Percentiles rank a stretch among this genome's conserved stretches.
Evolutionary conservation across 495 filamentous ascomycete genomes (phyloP).

Genomic region (Aspergillus taichungensis): DNA sequence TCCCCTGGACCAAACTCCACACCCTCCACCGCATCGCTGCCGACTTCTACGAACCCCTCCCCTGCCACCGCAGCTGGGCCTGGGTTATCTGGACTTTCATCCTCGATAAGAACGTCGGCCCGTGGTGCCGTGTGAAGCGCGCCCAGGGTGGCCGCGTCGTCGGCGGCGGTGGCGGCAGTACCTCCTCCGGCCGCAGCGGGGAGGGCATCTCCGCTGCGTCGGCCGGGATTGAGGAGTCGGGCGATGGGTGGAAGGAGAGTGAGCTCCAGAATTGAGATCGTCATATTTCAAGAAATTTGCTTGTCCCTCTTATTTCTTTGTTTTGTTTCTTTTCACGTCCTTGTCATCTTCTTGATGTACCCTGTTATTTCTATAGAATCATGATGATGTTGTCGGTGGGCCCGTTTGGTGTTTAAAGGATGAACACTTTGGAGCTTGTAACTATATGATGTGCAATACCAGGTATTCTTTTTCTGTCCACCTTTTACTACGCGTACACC

Average conservation of each 20-base stretch:
- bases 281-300: constrained; percentile 3
- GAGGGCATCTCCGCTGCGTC: constrained; percentile 35
- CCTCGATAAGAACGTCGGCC: constrained; percentile 74
- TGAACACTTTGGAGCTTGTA: not conserved
- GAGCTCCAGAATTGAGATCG: constrained; percentile 41
- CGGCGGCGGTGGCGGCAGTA: constrained; percentile 33
- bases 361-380: too few relatives aligned
- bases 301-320: not conserved
- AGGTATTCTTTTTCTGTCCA: too few relatives aligned
- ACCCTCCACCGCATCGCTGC: constrained; percentile 67
- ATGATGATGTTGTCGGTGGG: not conserved
- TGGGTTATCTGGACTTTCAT: constrained; percentile 94
- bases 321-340: not conserved
- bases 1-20: constrained; percentile 85
- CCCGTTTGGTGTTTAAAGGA: not conserved
- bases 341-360: not conserved
- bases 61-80: constrained; percentile 80
- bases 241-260: constrained; percentile 42
- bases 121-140: constrained; percentile 89
- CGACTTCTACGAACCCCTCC: constrained; percentile 89
- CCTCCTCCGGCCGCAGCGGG: constrained; percentile 31
- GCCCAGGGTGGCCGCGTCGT: constrained; percentile 67
- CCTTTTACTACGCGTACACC: too few relatives aligned
- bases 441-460: too few relatives aligned
- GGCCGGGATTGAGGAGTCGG: constrained; percentile 30